Evolutionary conservation across 2,329 filamentous ascomycete genomes (phyloP).

Genomic region (Hypoxylon sp.): DNA sequence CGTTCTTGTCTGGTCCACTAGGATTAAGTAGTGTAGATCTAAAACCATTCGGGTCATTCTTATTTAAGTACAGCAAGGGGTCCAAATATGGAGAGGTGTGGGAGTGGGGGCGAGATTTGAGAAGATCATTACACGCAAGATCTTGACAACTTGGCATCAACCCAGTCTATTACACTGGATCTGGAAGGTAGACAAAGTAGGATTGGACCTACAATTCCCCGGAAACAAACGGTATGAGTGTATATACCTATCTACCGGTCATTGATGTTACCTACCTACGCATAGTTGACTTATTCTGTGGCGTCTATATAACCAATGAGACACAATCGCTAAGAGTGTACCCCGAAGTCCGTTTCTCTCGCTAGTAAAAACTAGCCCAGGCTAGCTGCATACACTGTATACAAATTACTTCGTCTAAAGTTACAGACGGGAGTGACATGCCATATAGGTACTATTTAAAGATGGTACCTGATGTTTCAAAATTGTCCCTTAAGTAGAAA

Average conservation of each 20-base stretch:
- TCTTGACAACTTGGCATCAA: slow-evolving; percentile 29
- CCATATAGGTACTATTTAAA: slow-evolving; percentile 34
- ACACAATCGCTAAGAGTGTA: not conserved
- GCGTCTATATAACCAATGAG: slow-evolving; percentile 23
- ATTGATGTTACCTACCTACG: not conserved
- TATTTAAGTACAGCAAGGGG: slow-evolving; percentile 17
- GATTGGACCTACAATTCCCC: not conserved
- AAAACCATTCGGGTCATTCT: slow-evolving; percentile 10
- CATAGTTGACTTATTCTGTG: not conserved
- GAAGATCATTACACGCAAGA: slow-evolving; percentile 22
- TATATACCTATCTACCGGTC: not conserved
- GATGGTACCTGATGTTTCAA: slow-evolving; percentile 4
- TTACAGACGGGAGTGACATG: not conserved
- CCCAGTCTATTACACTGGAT: not conserved
- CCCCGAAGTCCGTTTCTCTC: slow-evolving; percentile 2
- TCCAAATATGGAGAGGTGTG: slow-evolving; percentile 5
- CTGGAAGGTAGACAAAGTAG: not conserved
- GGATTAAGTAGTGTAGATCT: slow-evolving; percentile 25
- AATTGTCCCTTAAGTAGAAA: slow-evolving; percentile 11
- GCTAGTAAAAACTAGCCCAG: not conserved
- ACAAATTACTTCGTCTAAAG: slow-evolving; percentile 1
- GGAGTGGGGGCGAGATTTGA: slow-evolving; percentile 5
- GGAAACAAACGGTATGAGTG: not conserved
- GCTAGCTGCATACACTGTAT: slow-evolving; percentile 6
- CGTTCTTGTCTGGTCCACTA: slow-evolving; percentile 24